Conservation (phyloP, 2,329 filamentous ascomycete genomes). For the Phoma sp. region DNA sequence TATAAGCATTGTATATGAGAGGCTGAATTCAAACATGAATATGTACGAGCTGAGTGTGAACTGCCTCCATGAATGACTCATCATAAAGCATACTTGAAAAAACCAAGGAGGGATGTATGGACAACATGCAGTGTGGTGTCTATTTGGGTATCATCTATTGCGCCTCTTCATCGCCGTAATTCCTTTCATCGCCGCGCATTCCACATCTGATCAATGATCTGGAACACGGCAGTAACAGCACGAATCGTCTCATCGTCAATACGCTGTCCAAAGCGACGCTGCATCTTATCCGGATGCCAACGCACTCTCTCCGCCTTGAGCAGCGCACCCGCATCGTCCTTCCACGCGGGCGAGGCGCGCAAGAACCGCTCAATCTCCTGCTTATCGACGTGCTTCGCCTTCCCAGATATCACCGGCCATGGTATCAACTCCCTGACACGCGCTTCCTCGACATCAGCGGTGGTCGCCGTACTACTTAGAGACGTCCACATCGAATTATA, state of each 20-base stretch:
- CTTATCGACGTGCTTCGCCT: slow-evolving; percentile 63
- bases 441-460: slow-evolving; percentile 10
- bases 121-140: no score
- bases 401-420: slow-evolving; percentile 77
- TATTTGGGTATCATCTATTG: no score
- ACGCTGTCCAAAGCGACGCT: slow-evolving; percentile 79
- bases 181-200: slow-evolving; percentile 50
- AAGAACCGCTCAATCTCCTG: slow-evolving; percentile 75
- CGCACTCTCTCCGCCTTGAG: slow-evolving; percentile 87
- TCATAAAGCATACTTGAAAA: no score
- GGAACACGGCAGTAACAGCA: slow-evolving; percentile 87
- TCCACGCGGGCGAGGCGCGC: slow-evolving; percentile 57
- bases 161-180: no score
- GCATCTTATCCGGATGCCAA: slow-evolving; percentile 98
- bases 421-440: slow-evolving; percentile 57
- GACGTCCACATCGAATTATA: slow-evolving; percentile 72
- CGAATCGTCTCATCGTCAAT: slow-evolving; percentile 77
- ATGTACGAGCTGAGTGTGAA: no score
- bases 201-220: slow-evolving; percentile 86
- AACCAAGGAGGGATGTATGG: no score
- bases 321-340: slow-evolving; percentile 54
- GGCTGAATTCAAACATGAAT: no score
- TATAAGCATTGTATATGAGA: neutral
- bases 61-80: no score
- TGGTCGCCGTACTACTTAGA: slow-evolving; percentile 43